Conservation (phyloP, 352 stramenopile genomes). For the Phytopythium delawarense region DNA sequence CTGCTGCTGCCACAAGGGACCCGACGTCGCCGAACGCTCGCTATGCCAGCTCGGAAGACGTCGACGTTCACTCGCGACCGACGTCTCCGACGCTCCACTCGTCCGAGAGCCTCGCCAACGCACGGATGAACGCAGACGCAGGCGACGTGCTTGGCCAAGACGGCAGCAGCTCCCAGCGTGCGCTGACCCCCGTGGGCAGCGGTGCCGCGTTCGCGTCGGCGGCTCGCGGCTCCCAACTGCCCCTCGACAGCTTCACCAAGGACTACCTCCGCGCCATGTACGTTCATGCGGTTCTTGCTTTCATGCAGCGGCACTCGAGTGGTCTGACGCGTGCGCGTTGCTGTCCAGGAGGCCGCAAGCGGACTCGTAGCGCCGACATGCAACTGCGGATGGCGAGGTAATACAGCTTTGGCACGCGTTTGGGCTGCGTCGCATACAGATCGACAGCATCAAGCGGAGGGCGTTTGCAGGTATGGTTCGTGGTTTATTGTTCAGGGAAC, state of each 20-base stretch:
- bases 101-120: constrained; percentile 16
- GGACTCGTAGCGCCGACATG: neutral
- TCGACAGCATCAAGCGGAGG: neutral
- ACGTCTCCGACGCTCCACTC: constrained; percentile 8
- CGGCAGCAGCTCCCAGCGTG: constrained; percentile 3
- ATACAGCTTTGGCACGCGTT: neutral
- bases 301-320: neutral
- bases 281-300: neutral
- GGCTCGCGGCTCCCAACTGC: constrained; percentile 25
- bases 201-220: constrained; percentile 34
- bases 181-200: constrained; percentile 27
- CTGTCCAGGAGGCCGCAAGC: neutral
- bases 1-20: neutral
- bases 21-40: neutral
- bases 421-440: neutral
- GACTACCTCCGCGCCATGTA: constrained; percentile 51
- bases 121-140: neutral
- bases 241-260: constrained; percentile 49
- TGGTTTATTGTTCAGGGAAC: neutral
- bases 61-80: neutral
- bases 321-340: neutral
- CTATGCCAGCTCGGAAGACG: neutral
- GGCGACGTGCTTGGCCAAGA: constrained; percentile 13
- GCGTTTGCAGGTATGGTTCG: neutral
- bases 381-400: neutral